phyloP scores from a whole-genome alignment of 2,329 filamentous ascomycete species.

The Talaromyces sp. region DNA sequence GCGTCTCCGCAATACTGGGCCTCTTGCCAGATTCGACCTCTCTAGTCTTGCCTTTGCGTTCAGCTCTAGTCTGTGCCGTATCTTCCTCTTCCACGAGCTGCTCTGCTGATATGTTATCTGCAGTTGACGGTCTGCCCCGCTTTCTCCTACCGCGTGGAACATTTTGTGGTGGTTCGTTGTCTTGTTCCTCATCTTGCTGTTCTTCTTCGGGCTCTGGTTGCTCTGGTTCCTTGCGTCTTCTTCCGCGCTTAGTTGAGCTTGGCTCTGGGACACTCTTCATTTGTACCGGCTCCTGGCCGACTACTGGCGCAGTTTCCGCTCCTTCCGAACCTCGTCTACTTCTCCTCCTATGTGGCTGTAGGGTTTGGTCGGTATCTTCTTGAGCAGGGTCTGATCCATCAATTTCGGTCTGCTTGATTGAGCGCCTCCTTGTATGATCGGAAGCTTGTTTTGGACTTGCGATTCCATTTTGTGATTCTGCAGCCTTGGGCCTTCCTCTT shows the following conservation, averaged over 20 bases:
- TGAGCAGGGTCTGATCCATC: neutral
- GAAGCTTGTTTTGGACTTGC: neutral
- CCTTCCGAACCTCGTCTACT: neutral
- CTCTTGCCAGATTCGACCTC: neutral
- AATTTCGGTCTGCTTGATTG: neutral
- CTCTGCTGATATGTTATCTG: conserved; percentile 11
- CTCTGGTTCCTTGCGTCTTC: neutral
- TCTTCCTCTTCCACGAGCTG: conserved; percentile 15
- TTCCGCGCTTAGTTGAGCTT: neutral
- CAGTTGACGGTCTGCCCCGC: conserved; percentile 2
- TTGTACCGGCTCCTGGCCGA: neutral
- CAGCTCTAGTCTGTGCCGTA: conserved; percentile 15
- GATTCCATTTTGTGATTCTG: neutral
- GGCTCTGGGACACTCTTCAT: neutral
- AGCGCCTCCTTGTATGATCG: neutral
- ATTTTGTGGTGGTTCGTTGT: conserved; percentile 1
- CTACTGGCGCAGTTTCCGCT: neutral
- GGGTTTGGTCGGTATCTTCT: neutral
- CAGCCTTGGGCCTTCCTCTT: conserved; percentile 8
- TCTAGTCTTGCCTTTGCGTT: conserved; percentile 18
- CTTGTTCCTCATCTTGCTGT: neutral
- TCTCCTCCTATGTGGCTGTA: neutral
- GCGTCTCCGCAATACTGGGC: neutral
- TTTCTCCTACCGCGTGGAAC: conserved; percentile 11
- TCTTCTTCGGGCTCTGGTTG: neutral